phyloP scores from a whole-genome alignment of 2,329 filamentous ascomycete genomes.

The Colletotrichum ledebouriae region DNA sequence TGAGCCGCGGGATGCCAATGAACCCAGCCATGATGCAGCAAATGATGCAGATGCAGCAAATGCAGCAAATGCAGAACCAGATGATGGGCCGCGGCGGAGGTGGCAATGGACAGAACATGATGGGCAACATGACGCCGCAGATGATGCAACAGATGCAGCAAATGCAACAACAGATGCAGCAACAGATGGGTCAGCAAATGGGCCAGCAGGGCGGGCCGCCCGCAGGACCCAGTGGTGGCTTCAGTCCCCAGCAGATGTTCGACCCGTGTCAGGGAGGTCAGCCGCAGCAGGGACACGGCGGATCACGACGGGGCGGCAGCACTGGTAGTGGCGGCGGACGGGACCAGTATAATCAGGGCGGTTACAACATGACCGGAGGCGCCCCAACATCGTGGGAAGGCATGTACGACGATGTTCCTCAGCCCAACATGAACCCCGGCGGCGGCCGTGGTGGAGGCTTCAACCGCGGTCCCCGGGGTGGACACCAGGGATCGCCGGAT shows the following conservation, averaged over 20 bases:
- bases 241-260: conserved; percentile 46
- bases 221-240: conserved; percentile 45
- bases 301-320: conserved; percentile 46
- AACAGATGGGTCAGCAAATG: conserved; percentile 60
- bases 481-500: conserved; percentile 56
- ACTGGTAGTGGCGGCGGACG: conserved; percentile 44
- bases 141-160: conserved; percentile 76
- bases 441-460: conserved; percentile 59
- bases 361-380: conserved; percentile 58
- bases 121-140: conserved; percentile 60
- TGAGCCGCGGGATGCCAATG: conserved; percentile 80
- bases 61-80: conserved; percentile 66
- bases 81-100: conserved; percentile 62
- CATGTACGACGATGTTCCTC: conserved; percentile 97
- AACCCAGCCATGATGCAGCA: conserved; percentile 83
- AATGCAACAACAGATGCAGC: conserved; percentile 63
- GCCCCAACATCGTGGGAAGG: conserved; percentile 94
- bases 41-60: conserved; percentile 80
- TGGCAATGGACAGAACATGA: conserved; percentile 56
- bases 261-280: conserved; percentile 43
- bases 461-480: conserved; percentile 50
- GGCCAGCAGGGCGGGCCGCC: conserved; percentile 36
- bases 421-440: conserved; percentile 75
- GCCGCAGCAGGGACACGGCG: conserved; percentile 40
- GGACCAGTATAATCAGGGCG: conserved; percentile 47